These are phyloP conservation scores for Ceratobasidium sp. DNA, from an alignment of 1,284 basidiomycete species.

Conservation along the genomic window DNA sequence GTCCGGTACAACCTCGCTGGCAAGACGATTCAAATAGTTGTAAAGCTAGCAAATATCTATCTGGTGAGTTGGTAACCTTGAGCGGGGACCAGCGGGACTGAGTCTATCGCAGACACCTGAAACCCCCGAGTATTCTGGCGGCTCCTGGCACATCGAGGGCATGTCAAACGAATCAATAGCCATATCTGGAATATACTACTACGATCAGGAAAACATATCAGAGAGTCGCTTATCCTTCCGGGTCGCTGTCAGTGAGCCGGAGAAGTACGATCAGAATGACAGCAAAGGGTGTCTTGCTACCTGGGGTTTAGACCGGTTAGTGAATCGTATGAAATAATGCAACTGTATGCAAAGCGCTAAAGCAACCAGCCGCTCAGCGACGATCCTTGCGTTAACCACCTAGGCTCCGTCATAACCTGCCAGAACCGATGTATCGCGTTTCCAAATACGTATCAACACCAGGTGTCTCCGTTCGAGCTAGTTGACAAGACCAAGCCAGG, in stretches of 20 bases:
- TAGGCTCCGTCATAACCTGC: constrained; percentile 55
- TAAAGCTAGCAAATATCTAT: constrained; percentile 62
- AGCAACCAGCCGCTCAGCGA: too few species aligned
- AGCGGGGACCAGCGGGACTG: background rate
- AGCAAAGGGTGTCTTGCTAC: background rate
- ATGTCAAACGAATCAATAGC: constrained; percentile 62
- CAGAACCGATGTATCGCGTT: constrained; percentile 58
- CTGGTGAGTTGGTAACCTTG: constrained; percentile 54
- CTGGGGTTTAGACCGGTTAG: constrained; percentile 39
- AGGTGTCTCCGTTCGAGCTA: constrained; percentile 58
- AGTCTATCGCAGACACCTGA: constrained; percentile 56
- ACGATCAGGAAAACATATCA: constrained; percentile 45
- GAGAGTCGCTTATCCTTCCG: constrained; percentile 37
- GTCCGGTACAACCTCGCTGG: constrained; percentile 56
- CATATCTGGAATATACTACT: constrained; percentile 58
- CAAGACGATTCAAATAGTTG: constrained; percentile 61
- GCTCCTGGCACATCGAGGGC: constrained; percentile 56
- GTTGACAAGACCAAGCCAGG: constrained; percentile 59
- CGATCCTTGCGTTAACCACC: constrained; percentile 50
- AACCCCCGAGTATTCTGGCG: constrained; percentile 52
- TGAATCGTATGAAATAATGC: too few species aligned
- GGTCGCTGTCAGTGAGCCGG: background rate
- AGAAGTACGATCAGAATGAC: constrained; percentile 17
- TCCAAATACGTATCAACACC: constrained; percentile 62
- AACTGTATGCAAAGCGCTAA: too few species aligned